Conservation (phyloP, 768 basidiomycete species). For the Lentinula boryana region DNA sequence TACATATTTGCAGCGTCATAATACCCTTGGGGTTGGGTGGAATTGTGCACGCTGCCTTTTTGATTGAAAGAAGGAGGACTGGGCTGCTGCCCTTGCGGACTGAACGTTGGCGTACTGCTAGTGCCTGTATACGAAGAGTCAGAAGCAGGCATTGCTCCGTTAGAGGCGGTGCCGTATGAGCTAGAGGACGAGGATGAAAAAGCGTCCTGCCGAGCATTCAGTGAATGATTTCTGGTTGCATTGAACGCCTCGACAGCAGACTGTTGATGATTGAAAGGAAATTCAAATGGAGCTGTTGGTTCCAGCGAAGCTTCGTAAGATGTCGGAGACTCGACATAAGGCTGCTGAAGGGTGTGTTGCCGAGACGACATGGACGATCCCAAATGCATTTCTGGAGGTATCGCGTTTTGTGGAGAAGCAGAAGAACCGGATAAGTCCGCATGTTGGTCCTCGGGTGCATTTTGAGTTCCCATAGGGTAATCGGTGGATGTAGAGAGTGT, state of each 20-base stretch:
- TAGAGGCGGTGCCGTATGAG: background rate
- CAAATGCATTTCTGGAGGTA: background rate
- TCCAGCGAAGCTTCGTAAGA: background rate
- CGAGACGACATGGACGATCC: background rate
- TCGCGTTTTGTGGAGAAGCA: background rate
- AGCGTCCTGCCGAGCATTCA: background rate
- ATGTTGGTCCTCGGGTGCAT: background rate
- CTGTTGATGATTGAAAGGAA: background rate
- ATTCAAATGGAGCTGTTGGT: background rate
- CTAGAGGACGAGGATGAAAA: background rate
- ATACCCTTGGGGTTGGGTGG: background rate
- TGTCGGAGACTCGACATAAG: slow-evolving; percentile 3
- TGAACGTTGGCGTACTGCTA: background rate
- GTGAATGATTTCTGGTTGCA: background rate
- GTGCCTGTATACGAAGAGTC: background rate
- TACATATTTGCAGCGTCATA: background rate
- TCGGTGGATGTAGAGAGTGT: slow-evolving; percentile 2
- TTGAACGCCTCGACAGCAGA: background rate
- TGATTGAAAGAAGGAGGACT: background rate
- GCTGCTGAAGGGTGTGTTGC: background rate
- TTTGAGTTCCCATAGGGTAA: background rate
- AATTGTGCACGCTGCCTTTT: background rate
- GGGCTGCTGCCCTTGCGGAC: background rate
- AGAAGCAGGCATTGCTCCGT: background rate
- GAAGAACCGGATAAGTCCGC: background rate